These are phyloP conservation scores for Parafenestella ontariensis DNA, from an alignment of 2,329 filamentous ascomycete genomes.

Conservation along the genomic window DNA sequence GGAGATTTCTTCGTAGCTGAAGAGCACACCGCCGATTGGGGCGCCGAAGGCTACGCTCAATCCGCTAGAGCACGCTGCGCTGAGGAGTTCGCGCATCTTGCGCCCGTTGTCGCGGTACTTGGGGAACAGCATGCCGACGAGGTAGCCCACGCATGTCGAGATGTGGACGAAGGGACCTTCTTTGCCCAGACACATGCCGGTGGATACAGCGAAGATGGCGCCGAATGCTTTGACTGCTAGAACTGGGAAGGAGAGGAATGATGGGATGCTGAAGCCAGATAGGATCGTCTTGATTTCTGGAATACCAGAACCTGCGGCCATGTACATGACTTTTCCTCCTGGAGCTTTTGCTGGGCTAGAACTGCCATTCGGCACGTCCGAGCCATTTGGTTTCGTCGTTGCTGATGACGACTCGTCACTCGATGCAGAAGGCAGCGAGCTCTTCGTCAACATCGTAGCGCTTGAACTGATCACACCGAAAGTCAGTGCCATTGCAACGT, in stretches of 20 bases:
- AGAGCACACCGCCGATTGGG: conserved; percentile 67
- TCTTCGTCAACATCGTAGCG: conserved; percentile 59
- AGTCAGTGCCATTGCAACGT: conserved; percentile 57
- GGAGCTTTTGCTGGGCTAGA: conserved; percentile 14
- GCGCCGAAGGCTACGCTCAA: conserved; percentile 68
- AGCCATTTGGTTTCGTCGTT: background rate
- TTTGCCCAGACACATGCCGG: conserved; percentile 67
- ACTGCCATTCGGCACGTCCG: conserved; percentile 7
- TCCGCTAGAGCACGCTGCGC: conserved; percentile 64
- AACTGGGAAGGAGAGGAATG: conserved; percentile 63
- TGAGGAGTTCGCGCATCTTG: conserved; percentile 66
- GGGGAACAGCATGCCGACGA: conserved; percentile 60
- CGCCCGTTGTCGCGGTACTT: conserved; percentile 65
- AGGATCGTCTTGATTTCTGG: conserved; percentile 69
- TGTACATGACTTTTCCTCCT: conserved; percentile 62
- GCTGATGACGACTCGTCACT: conserved; percentile 28
- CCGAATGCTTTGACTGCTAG: conserved; percentile 65
- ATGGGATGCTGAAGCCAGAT: conserved; percentile 66
- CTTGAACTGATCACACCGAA: conserved; percentile 60
- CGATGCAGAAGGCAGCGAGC: conserved; percentile 55
- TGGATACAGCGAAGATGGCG: conserved; percentile 64
- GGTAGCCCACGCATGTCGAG: conserved; percentile 63
- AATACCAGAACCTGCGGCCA: conserved; percentile 66
- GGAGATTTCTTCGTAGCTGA: conserved; percentile 66
- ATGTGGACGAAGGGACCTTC: conserved; percentile 70